Conservation (phyloP, 2,329 filamentous ascomycete genomes). For the Aspergillus eucalypticola region DNA sequence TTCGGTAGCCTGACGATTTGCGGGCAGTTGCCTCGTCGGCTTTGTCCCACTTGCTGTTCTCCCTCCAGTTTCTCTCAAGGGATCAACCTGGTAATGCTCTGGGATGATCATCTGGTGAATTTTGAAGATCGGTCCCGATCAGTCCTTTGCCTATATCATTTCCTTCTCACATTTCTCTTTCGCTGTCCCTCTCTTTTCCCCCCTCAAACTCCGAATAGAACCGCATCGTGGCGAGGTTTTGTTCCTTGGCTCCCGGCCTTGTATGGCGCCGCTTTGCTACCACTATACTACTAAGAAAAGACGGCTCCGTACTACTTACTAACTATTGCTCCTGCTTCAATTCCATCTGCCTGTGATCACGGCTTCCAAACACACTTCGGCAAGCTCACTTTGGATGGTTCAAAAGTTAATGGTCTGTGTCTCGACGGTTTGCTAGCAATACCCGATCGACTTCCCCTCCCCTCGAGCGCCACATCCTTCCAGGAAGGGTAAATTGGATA, state of each 20-base stretch:
- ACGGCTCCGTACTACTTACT: too few species aligned
- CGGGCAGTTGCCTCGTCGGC: conserved; percentile 1
- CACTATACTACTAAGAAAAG: too few species aligned
- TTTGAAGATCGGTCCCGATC: conserved; percentile 2
- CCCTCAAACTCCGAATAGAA: conserved; percentile 1
- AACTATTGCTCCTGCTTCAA: not conserved
- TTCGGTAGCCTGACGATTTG: conserved; percentile 2
- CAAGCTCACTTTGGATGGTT: too few species aligned
- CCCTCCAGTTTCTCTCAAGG: not conserved
- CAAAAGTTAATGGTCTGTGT: too few species aligned
- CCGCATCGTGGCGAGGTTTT: not conserved
- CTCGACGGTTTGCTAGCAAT: too few species aligned
- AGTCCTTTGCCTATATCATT: not conserved
- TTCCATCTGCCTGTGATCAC: too few species aligned
- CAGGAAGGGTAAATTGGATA: not conserved
- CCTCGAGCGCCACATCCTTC: not conserved
- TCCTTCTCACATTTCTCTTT: not conserved
- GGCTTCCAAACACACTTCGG: too few species aligned
- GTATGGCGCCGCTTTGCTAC: too few species aligned
- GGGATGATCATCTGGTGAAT: not conserved
- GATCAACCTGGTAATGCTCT: not conserved
- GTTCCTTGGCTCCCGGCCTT: not conserved
- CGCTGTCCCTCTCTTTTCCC: not conserved
- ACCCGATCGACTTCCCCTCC: too few species aligned
- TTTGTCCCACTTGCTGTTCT: not conserved